Evolutionary conservation across 2,329 filamentous ascomycete genomes (phyloP).

Genomic region (Diaporthe australafricana): DNA sequence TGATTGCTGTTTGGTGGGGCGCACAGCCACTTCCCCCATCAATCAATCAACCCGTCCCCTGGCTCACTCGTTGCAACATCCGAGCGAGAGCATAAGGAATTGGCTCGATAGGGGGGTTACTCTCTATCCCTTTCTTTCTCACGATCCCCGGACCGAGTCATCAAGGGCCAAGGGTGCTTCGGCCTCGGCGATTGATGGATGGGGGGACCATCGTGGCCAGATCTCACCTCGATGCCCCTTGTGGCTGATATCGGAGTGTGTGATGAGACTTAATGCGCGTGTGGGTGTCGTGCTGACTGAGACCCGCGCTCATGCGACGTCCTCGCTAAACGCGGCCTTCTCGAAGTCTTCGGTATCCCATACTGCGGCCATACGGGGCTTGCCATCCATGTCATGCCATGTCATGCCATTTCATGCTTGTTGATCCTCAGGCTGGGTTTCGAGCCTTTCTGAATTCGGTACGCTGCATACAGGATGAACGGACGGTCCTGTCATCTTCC

Average conservation of each 20-base stretch:
- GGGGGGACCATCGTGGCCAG: slow-evolving; percentile 7
- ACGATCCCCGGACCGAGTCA: slow-evolving; percentile 17
- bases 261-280: slow-evolving; percentile 13
- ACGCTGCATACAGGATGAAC: slow-evolving; percentile 8
- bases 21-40: slow-evolving; percentile 1
- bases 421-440: slow-evolving; percentile 15
- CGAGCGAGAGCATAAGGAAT: not conserved
- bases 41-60: too few species aligned
- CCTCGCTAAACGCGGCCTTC: slow-evolving; percentile 13
- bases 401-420: slow-evolving; percentile 25
- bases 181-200: slow-evolving; percentile 17
- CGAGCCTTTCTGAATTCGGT: slow-evolving; percentile 8
- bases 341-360: slow-evolving; percentile 11
- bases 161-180: not conserved
- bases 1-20: not conserved
- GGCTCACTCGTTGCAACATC: not conserved
- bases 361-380: not conserved
- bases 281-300: not conserved
- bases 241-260: slow-evolving; percentile 1
- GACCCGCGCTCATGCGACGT: not conserved
- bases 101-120: not conserved
- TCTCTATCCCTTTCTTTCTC: not conserved
- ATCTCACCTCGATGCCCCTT: slow-evolving; percentile 16
- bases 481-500: slow-evolving; percentile 3
- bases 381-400: slow-evolving; percentile 16